Evolutionary conservation across 805 yeast species (phyloP).

Genomic region (Hemisphaericaspora nanyangensis): DNA sequence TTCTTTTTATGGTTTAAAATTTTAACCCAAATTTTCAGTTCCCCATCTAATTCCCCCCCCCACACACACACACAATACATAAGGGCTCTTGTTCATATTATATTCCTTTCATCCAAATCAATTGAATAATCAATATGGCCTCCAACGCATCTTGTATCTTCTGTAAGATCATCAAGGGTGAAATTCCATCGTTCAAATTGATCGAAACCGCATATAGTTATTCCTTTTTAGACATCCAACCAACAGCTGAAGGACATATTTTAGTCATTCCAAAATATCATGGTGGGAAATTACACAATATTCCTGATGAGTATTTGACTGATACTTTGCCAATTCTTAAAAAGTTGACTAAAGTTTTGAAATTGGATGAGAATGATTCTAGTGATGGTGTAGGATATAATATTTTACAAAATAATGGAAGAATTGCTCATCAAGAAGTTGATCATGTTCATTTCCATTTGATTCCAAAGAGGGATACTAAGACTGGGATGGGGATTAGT

Average conservation of each 20-base stretch:
- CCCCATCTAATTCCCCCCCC: too few species aligned
- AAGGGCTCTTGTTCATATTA: too few species aligned
- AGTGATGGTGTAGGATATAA: constrained; percentile 72
- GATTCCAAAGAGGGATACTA: constrained; percentile 77
- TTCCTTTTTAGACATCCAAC: constrained; percentile 91
- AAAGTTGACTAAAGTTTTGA: constrained; percentile 72
- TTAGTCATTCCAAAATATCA: constrained; percentile 89
- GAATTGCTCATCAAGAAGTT: constrained; percentile 92
- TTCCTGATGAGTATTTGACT: constrained; percentile 86
- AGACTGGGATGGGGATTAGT: constrained; percentile 79
- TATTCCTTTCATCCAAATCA: too few species aligned
- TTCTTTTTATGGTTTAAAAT: too few species aligned
- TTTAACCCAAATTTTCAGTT: too few species aligned
- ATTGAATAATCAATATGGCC: too few species aligned
- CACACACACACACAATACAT: too few species aligned
- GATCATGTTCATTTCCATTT: constrained; percentile 96
- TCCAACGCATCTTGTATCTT: constrained; percentile 71
- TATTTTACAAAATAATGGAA: constrained; percentile 87
- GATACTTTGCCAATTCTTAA: constrained; percentile 88
- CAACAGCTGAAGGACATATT: constrained; percentile 85
- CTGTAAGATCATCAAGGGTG: constrained; percentile 93
- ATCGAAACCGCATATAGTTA: constrained; percentile 78
- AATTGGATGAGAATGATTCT: constrained; percentile 58
- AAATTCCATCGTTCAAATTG: constrained; percentile 89
- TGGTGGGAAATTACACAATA: constrained; percentile 87